These are phyloP conservation scores for Borovskyia barvae DNA, from an alignment of 208 protist species.

Conservation along the genomic window DNA sequence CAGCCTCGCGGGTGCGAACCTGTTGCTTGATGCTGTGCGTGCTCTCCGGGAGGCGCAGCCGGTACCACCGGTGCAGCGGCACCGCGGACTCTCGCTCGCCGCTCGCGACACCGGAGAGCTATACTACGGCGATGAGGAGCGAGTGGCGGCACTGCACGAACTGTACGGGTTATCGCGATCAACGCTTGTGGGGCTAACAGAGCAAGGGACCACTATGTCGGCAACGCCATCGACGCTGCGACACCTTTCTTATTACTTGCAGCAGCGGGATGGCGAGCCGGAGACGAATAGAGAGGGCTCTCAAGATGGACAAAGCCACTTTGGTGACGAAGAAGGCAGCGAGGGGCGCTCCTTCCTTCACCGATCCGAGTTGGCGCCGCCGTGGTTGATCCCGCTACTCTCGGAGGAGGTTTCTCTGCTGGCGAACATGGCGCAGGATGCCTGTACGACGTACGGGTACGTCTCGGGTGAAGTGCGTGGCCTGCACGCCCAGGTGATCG, in stretches of 20 bases:
- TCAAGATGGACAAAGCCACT: not conserved
- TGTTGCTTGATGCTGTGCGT: constrained; percentile 58
- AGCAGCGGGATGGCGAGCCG: not conserved
- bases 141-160: constrained; percentile 15
- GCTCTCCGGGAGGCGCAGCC: constrained; percentile 38
- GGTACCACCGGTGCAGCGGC: constrained; percentile 33
- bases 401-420: constrained; percentile 39
- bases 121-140: constrained; percentile 28
- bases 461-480: constrained; percentile 66
- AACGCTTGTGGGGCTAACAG: constrained; percentile 12
- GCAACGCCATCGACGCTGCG: not conserved
- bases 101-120: constrained; percentile 42
- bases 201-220: not conserved
- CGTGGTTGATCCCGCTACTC: constrained; percentile 20
- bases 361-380: not conserved
- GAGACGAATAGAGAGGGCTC: not conserved
- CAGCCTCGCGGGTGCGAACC: constrained; percentile 62
- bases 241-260: not conserved
- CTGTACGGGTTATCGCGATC: constrained; percentile 16
- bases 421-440: constrained; percentile 32
- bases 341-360: not conserved
- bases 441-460: constrained; percentile 62
- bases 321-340: constrained; percentile 3
- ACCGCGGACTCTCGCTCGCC: constrained; percentile 63
- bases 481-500: constrained; percentile 57